phyloP scores from a whole-genome alignment of 2,329 filamentous ascomycete species.

The Paecilomyces fulvus region DNA sequence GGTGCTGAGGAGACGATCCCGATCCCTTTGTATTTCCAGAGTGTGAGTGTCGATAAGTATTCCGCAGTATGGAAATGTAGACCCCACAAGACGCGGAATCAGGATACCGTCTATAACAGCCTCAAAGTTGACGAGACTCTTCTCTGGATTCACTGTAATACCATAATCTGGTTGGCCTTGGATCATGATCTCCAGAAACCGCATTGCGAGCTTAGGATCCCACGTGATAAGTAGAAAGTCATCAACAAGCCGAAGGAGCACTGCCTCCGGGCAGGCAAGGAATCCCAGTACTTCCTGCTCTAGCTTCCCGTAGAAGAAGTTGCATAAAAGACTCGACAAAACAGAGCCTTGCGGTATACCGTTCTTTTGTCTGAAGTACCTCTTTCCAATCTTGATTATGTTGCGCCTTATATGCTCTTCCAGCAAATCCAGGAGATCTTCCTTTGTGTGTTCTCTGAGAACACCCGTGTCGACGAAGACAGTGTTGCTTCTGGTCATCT shows the following conservation, averaged over 20 bases:
- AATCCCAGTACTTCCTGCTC: conserved; percentile 65
- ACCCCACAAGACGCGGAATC: conserved; percentile 43
- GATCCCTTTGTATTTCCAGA: conserved; percentile 65
- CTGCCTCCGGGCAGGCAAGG: conserved; percentile 47
- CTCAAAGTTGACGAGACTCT: conserved; percentile 80
- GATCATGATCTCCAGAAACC: conserved; percentile 75
- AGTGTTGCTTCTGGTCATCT: conserved; percentile 49
- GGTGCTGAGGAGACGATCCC: conserved; percentile 40
- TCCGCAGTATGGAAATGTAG: conserved; percentile 79
- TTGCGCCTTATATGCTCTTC: conserved; percentile 75
- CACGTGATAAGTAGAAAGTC: conserved; percentile 87
- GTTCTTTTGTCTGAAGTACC: conserved; percentile 74
- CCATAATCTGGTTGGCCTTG: conserved; percentile 70
- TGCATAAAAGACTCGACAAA: conserved; percentile 79
- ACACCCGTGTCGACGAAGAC: conserved; percentile 67
- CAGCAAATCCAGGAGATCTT: conserved; percentile 60
- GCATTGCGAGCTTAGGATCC: conserved; percentile 54
- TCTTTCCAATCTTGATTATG: conserved; percentile 79
- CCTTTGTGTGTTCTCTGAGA: conserved; percentile 48
- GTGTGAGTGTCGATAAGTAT: conserved; percentile 65
- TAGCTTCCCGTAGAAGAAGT: conserved; percentile 89
- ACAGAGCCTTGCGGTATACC: conserved; percentile 94
- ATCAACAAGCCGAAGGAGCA: conserved; percentile 78
- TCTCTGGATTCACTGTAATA: conserved; percentile 64
- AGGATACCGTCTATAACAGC: conserved; percentile 46